Evolutionary conservation across 768 basidiomycete genomes (phyloP), one percentile per base, ranked within the genome.

Genomic region (Termitomyces sp.): DNA sequence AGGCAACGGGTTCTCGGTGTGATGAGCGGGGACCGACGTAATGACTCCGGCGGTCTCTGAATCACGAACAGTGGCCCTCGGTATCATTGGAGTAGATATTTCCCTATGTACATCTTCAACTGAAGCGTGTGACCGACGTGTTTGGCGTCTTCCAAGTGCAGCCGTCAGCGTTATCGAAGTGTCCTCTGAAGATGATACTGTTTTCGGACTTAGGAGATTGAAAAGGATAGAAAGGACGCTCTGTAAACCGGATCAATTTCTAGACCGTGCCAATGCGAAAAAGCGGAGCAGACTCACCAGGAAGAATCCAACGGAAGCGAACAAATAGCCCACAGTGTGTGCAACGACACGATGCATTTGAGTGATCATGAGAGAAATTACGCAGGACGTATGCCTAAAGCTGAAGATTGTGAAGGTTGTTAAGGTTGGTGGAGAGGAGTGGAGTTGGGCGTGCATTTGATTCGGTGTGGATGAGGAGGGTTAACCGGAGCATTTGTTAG

Each of bases 201-300:
- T 48, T 22, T 28, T 49, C 4, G 48, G 46, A 28, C 22, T n/a
- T n/a, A 60, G n/a, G 13, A 60, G 16, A 58, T 55, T 62, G 28
- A 72, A 57, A 15, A 73, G 54, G 9, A 70, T 65, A 28, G 69
- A 65, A 36, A 76, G 53, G 12, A 75, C 65, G 56, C 75, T 77
- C 75, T 77, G 61, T 16, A 34, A 22, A 22, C 45, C 18, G 36
- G 37, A 51, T 45, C 29, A 51, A 45, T 24, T 22, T 65, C 26
- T 31, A n/a, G 26, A 37, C 47, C 37, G 33, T 22, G 4, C 16
- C 12, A 10, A 8, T 18, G 42, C 20, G 34, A 37, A 47, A 53
- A 26, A 39, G 29, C 47, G 48, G 33, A 4, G 26, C 47, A 46
- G 29, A 64, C 74, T 65, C 55, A 75, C 75, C 67, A 77, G 56